Evolutionary conservation across 2,329 filamentous ascomycete species (phyloP), one percentile per base, ranked within the genome.

Genomic region (Monilinia polystroma): DNA sequence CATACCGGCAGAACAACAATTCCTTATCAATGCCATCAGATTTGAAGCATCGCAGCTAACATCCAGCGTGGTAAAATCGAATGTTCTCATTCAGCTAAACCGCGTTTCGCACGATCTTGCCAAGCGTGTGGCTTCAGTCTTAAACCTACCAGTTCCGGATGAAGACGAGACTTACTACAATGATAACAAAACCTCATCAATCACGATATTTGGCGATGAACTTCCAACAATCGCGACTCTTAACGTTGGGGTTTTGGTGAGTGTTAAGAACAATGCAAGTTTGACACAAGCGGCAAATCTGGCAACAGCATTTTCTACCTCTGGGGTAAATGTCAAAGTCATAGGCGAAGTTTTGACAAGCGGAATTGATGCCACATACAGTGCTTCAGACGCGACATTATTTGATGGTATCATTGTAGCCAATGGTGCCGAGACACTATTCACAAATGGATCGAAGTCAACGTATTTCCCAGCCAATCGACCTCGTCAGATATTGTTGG

Each of bases 21-120:
- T 90, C 74, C 77, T 92, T 51, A 82, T 92, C 78, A 89, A 92
- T 75, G 89, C 88, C 0, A 86, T 92, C 65, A 87, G 89, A 38
- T 91, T 92, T 76, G 90, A 92, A 78, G 83, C 82, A 0, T 82
- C 85, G 29, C 83, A 89, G 18, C 72, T 92, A 45, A 79, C 81
- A 71, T 87, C 85, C 53, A 71, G 77, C 0, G 73, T 81, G 1
- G 85, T 92, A 20, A 87, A 87, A 77, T 77, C 84, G 70, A 91
- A 90, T 70, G 85, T 90, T 1, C 80, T 92, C 53, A 79, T 79
- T 20, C 89, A 92, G 74, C 82, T 92, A 14, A 92, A 92, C 80
- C 83, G 82, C 55, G 80, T 92, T 72, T 85, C 82, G 75, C 83
- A 92, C 75, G 86, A 90, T 71, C 77, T 92, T 12, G 89, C 90